phyloP scores from a whole-genome alignment of 2,329 filamentous ascomycete genomes.

The Penicillium sp. region DNA sequence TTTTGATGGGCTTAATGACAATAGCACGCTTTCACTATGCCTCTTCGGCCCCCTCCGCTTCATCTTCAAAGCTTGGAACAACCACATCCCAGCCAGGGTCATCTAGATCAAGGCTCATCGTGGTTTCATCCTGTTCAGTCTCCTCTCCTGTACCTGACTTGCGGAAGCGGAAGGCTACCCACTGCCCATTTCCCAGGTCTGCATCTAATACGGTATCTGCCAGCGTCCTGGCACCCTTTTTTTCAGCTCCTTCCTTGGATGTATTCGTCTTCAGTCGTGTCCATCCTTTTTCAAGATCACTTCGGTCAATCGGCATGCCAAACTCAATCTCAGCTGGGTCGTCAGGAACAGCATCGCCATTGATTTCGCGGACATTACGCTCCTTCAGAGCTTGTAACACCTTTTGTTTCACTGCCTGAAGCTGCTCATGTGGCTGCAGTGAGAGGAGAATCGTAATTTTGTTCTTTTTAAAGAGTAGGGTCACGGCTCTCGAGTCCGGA shows the following conservation, averaged over 20 bases:
- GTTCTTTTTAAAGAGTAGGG: constrained; percentile 74
- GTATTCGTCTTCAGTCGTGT: constrained; percentile 41
- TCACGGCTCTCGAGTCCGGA: constrained; percentile 57
- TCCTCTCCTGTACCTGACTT: constrained; percentile 14
- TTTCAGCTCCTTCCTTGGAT: constrained; percentile 30
- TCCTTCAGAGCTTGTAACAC: constrained; percentile 62
- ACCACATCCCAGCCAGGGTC: constrained; percentile 44
- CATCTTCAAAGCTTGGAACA: constrained; percentile 39
- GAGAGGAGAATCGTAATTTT: constrained; percentile 73
- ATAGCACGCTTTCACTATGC: background rate
- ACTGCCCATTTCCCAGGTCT: constrained; percentile 35
- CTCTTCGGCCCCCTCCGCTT: constrained; percentile 27
- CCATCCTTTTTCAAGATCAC: constrained; percentile 57
- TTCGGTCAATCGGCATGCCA: constrained; percentile 52
- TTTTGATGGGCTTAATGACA: background rate
- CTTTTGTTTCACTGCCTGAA: constrained; percentile 61
- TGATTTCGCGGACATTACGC: constrained; percentile 46
- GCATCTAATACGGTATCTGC: constrained; percentile 31
- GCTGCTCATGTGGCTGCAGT: constrained; percentile 61
- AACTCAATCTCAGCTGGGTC: constrained; percentile 50
- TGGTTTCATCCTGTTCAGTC: constrained; percentile 23
- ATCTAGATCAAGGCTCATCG: constrained; percentile 32
- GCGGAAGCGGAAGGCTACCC: constrained; percentile 42
- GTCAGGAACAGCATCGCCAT: constrained; percentile 42
- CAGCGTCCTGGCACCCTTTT: constrained; percentile 6